Evolutionary conservation across 371 early-diverging fungal genomes (phyloP).

Genomic region (Umbelopsis sp.): DNA sequence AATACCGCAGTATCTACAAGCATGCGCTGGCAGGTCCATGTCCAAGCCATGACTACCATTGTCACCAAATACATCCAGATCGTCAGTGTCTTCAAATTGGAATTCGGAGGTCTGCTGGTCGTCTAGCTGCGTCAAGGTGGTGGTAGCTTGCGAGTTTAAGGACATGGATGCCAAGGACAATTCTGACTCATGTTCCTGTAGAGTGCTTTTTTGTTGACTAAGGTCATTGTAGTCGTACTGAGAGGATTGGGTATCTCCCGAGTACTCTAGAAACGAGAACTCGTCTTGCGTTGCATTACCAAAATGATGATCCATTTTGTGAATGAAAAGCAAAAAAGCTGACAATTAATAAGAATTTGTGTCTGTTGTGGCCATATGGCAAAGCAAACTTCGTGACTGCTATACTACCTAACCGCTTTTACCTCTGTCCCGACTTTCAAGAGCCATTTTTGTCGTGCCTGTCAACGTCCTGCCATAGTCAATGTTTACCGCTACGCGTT

Average conservation of each 20-base stretch:
- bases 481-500: slow-evolving; percentile 17
- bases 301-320: slow-evolving; percentile 50
- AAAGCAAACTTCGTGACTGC: slow-evolving; percentile 1
- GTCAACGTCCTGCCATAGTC: neutral
- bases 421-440: neutral
- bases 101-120: slow-evolving; percentile 33
- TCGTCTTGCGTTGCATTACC: slow-evolving; percentile 56
- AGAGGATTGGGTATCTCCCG: slow-evolving; percentile 63
- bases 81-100: slow-evolving; percentile 54
- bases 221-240: slow-evolving; percentile 68
- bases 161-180: slow-evolving; percentile 40
- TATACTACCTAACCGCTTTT: neutral
- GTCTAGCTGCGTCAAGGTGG: slow-evolving; percentile 10
- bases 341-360: neutral
- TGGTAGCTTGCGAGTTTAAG: slow-evolving; percentile 23
- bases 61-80: slow-evolving; percentile 53
- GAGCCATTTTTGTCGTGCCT: neutral
- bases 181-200: slow-evolving; percentile 37
- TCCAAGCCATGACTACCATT: slow-evolving; percentile 39
- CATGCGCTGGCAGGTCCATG: slow-evolving; percentile 80
- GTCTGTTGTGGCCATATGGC: neutral
- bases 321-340: neutral
- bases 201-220: slow-evolving; percentile 35
- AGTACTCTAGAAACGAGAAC: slow-evolving; percentile 56
- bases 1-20: slow-evolving; percentile 95